phyloP scores from a whole-genome alignment of 2,329 filamentous ascomycete genomes.

The Sporothrix brasiliensis region DNA sequence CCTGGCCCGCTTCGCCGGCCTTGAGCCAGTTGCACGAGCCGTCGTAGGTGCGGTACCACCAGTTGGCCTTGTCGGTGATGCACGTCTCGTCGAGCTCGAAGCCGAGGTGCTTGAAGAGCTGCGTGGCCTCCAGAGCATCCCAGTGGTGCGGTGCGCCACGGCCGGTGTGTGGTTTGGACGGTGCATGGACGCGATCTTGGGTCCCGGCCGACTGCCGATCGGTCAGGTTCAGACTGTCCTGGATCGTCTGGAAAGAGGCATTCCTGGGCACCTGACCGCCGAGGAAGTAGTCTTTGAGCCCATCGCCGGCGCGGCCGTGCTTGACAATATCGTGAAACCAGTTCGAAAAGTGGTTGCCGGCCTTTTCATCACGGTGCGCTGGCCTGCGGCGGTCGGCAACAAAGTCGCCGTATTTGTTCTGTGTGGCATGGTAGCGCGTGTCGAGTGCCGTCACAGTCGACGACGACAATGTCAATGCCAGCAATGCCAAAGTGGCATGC shows the following conservation, averaged over 20 bases:
- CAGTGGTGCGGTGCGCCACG: neutral
- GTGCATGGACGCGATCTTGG: neutral
- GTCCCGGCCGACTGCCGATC: neutral
- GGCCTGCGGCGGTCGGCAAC: slow-evolving; percentile 6
- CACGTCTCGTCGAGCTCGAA: slow-evolving; percentile 28
- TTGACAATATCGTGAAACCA: slow-evolving; percentile 27
- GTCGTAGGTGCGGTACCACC: slow-evolving; percentile 36
- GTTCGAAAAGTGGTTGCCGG: neutral
- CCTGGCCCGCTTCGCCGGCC: slow-evolving; percentile 29
- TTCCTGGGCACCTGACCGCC: slow-evolving; percentile 22
- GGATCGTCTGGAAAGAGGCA: slow-evolving; percentile 13
- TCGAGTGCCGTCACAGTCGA: neutral
- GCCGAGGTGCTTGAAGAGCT: slow-evolving; percentile 17
- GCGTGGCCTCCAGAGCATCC: slow-evolving; percentile 15
- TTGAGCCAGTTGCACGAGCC: slow-evolving; percentile 36
- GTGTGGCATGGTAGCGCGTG: slow-evolving; percentile 23
- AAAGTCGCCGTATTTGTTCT: slow-evolving; percentile 7
- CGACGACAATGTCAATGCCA: slow-evolving; percentile 15
- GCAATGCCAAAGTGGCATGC: slow-evolving; percentile 23
- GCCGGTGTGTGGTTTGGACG: neutral
- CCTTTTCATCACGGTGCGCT: neutral
- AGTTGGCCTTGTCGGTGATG: slow-evolving; percentile 26
- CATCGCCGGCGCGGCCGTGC: slow-evolving; percentile 20
- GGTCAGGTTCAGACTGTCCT: slow-evolving; percentile 23
- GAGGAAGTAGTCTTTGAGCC: slow-evolving; percentile 10